Conservation (phyloP, 1,284 basidiomycete genomes). For the Phenoliferia sp. region DNA sequence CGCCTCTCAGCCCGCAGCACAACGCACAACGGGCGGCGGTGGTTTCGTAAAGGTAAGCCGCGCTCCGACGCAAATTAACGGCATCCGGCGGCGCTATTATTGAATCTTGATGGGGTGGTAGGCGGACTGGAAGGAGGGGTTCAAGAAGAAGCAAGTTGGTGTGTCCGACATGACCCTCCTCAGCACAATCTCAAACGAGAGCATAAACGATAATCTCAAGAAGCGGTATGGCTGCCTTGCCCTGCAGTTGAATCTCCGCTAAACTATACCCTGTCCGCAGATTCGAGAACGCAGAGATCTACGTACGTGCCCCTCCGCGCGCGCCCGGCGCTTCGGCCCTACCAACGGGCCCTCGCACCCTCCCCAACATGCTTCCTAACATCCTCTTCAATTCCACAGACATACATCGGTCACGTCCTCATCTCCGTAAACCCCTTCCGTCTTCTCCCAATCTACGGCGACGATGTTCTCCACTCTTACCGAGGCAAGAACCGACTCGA, state of each 20-base stretch:
- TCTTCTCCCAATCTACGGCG: conserved; percentile 82
- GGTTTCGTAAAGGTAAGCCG: conserved; percentile 24
- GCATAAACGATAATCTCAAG: conserved; percentile 95
- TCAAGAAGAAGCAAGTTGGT: conserved; percentile 91
- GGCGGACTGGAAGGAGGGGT: conserved; percentile 97
- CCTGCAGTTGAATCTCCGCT: not conserved
- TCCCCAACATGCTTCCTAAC: not conserved
- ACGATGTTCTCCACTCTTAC: conserved; percentile 78
- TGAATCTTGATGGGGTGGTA: conserved; percentile 40
- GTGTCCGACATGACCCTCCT: conserved; percentile 98
- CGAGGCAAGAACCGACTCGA: conserved; percentile 97
- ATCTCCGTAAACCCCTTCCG: conserved; percentile 98
- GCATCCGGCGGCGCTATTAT: not conserved
- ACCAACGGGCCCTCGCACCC: not conserved
- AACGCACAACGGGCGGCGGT: conserved; percentile 15
- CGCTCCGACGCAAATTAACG: not conserved
- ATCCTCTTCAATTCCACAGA: conserved; percentile 45
- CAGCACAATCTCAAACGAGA: conserved; percentile 95
- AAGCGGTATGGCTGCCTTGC: conserved; percentile 53
- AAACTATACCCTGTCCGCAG: not conserved
- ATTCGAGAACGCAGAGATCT: conserved; percentile 93
- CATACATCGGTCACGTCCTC: conserved; percentile 94
- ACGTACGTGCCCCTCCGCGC: conserved; percentile 47
- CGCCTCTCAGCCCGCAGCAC: conserved; percentile 11
- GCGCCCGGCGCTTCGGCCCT: not conserved